Conservation (phyloP, 1,139 yeast genomes). For the Kodamaea derodonti region DNA sequence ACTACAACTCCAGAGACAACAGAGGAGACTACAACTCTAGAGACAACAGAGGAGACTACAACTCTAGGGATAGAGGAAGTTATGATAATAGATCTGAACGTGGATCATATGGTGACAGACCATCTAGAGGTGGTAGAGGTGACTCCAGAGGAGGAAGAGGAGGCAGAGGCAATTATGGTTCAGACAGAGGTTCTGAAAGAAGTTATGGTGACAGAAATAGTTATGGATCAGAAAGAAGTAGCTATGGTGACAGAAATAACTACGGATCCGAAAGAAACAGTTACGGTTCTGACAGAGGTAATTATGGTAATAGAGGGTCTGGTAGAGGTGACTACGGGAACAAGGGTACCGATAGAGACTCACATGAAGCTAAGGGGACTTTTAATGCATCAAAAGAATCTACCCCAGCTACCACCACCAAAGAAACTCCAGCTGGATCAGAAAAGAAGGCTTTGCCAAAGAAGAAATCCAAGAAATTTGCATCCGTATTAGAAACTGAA, state of each 20-base stretch:
- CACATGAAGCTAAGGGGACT: background rate
- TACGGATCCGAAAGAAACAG: background rate
- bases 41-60: background rate
- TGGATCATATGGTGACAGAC: background rate
- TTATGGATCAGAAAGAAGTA: background rate
- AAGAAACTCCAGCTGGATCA: constrained; percentile 11
- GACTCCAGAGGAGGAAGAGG: constrained; percentile 2
- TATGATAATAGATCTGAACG: background rate
- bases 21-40: background rate
- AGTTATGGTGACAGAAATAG: background rate
- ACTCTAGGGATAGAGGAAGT: background rate
- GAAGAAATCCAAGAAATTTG: constrained; percentile 3
- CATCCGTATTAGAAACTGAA: constrained; percentile 5
- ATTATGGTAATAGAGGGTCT: background rate
- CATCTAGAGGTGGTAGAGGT: constrained; percentile 1
- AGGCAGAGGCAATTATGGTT: constrained; percentile 2
- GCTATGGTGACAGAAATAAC: background rate
- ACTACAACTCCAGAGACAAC: background rate
- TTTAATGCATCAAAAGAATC: background rate
- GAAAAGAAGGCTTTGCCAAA: constrained; percentile 12
- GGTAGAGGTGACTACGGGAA: background rate
- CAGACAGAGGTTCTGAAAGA: background rate
- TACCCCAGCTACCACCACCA: constrained; percentile 1
- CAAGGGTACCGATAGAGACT: background rate
- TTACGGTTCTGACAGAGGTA: background rate